Conservation (phyloP, 148 eudicot species). For the Dianthus caryophyllus region DNA sequence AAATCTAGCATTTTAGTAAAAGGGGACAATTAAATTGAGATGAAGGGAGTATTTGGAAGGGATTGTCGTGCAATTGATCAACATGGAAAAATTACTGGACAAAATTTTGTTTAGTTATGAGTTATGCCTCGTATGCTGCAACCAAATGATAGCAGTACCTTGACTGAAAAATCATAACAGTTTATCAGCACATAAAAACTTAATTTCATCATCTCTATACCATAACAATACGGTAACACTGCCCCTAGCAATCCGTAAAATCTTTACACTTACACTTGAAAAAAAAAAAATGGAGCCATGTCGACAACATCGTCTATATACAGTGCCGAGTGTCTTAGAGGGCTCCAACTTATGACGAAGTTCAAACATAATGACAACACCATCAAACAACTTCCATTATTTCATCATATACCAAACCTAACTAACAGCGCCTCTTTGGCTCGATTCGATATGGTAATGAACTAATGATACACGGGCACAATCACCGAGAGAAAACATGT, state of each 20-base stretch:
- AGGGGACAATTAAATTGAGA: no score
- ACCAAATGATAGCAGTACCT: no score
- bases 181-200: no score
- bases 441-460: not conserved
- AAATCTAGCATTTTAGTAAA: no score
- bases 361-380: not conserved
- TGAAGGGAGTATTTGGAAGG: no score
- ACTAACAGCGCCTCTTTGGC: not conserved
- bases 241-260: not conserved
- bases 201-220: no score
- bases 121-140: no score
- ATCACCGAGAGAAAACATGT: conserved; percentile 23
- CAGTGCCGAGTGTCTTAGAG: not conserved
- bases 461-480: not conserved
- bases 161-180: no score
- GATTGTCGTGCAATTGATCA: no score
- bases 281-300: not conserved
- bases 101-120: no score
- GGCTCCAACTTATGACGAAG: not conserved
- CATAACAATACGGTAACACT: not conserved
- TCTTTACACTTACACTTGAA: conserved; percentile 1
- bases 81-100: no score
- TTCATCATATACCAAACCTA: not conserved
- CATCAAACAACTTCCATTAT: not conserved
- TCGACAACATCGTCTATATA: conserved; percentile 2